phyloP scores from a whole-genome alignment of 2,329 filamentous ascomycete species.

The Scortechinia acanthostroma region DNA sequence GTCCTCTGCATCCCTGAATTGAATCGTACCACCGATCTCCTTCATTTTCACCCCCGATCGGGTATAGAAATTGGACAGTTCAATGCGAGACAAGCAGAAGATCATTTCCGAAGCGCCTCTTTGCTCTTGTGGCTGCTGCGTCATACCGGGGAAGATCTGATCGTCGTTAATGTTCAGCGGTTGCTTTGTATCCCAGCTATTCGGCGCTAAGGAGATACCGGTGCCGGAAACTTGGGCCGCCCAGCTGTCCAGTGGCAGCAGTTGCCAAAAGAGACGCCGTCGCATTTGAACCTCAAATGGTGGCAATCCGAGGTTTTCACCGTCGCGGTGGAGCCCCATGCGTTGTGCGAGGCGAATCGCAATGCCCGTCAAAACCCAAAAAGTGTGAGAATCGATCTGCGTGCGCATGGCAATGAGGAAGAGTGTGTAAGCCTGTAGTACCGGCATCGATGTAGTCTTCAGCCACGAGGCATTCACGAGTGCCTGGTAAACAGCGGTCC shows the following conservation, averaged over 20 bases:
- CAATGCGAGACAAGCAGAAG: too few species aligned
- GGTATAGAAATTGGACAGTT: too few species aligned
- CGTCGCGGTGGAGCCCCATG: neutral
- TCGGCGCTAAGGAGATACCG: neutral
- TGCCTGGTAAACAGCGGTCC: neutral
- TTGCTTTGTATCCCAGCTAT: neutral
- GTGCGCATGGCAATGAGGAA: neutral
- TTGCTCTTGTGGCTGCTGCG: neutral
- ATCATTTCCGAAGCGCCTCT: neutral
- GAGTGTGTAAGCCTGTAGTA: neutral
- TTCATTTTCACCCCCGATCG: too few species aligned
- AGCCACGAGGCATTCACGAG: neutral
- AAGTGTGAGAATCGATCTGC: neutral
- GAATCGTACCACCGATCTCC: conserved; percentile 7
- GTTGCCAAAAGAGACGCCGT: neutral
- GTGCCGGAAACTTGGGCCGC: neutral
- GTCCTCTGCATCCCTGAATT: conserved; percentile 13
- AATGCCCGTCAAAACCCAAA: neutral
- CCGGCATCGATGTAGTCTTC: neutral
- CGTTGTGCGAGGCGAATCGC: neutral
- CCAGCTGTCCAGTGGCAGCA: neutral
- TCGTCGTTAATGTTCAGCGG: neutral
- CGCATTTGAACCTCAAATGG: neutral
- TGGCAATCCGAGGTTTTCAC: neutral
- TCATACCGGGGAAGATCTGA: neutral